Conservation (phyloP, 2,329 filamentous ascomycete species). For the Colletotrichum australisinense region DNA sequence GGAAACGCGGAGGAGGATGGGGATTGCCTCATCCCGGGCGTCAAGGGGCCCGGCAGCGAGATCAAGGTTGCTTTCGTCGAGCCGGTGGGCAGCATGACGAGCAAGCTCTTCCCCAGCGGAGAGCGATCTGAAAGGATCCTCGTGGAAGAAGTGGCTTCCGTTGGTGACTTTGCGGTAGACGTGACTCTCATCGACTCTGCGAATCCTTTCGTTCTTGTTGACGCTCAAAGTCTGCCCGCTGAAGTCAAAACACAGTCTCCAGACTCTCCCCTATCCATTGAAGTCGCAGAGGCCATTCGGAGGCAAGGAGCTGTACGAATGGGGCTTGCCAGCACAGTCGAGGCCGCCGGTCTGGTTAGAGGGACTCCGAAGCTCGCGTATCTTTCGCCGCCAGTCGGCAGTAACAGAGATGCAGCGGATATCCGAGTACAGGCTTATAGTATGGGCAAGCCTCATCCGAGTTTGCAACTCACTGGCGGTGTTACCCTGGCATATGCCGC, state of each 20-base stretch:
- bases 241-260: constrained; percentile 52
- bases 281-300: constrained; percentile 62
- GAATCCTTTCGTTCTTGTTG: constrained; percentile 61
- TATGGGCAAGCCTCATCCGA: constrained; percentile 62
- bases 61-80: constrained; percentile 69
- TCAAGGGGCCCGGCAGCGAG: constrained; percentile 61
- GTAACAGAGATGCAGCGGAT: constrained; percentile 42
- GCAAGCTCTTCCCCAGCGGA: constrained; percentile 68
- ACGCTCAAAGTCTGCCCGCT: constrained; percentile 58
- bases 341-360: constrained; percentile 44
- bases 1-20: constrained; percentile 61
- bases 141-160: constrained; percentile 46
- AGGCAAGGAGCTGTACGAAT: constrained; percentile 65
- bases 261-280: constrained; percentile 43
- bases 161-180: constrained; percentile 43
- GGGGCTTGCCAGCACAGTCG: constrained; percentile 59
- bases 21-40: constrained; percentile 68
- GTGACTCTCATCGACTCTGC: constrained; percentile 49
- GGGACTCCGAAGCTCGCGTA: constrained; percentile 68
- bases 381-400: constrained; percentile 48
- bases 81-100: constrained; percentile 71
- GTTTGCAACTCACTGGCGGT: constrained; percentile 63
- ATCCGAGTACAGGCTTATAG: constrained; percentile 59
- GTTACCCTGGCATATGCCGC: constrained; percentile 59
- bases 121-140: constrained; percentile 57